Evolutionary conservation across 306 rosid species (phyloP), one percentile per base, ranked within the genome.

Genomic region (Prosopis cineraria): DNA sequence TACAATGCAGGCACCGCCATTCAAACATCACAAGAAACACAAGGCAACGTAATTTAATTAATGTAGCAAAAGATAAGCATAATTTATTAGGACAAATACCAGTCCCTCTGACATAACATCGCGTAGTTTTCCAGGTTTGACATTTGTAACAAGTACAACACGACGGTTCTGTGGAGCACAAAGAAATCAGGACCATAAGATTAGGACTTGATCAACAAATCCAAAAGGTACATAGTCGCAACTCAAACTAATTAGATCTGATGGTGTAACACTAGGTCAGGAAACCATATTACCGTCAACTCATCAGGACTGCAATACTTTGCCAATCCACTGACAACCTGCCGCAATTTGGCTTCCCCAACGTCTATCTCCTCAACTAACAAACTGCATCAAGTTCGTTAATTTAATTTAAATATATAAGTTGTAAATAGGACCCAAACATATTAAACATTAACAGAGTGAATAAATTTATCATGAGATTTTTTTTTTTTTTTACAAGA

Each of bases 281-380:
- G 72, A 31, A 64, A 76, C 69, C 63, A 83, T 44, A 81, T 75
- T 90, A 95, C 99, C 83, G 84, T 87, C 79, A 95, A 88, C 41
- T 90, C 93, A 72, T 91, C 97, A 29, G 99, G 99, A 81, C 80
- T 91, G 67, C 75, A 89, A 78, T 66, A 93, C 80, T 93, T 93
- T 20, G 99, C 99, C 79, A 93, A 84, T 70, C 99, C 99, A 71
- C 98, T 95, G 41, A 95, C 99, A 79, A 95, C 99, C 81, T 95
- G 99, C 70, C 96, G 82, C 80, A 86, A 13, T 79, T 95, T 91
- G 64, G 91, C 91, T 0, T 95, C 99, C 70, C 99, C 99, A 41
- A 88, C 85, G 53, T 95, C 96, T 62, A 95, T 95, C 94, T 95
- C 99, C 90, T 95, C 99, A 44, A 95, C 98, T 22, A 93, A 88